Conservation (phyloP, 164 flowering plant species). For the Macadamia tetraphylla region DNA sequence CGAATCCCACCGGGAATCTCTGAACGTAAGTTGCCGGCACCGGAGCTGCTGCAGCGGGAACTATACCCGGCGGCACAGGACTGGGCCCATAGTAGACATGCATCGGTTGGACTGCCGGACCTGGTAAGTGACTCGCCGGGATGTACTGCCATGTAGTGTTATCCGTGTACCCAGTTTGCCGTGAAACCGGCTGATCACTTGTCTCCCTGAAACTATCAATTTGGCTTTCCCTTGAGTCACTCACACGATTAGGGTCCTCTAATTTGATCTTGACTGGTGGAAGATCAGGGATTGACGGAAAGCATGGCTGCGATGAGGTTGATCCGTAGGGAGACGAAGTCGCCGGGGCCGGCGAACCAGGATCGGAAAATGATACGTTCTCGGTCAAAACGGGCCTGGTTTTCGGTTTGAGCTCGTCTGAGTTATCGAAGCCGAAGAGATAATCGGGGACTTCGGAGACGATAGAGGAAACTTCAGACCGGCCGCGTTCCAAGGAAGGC, state of each 20-base stretch:
- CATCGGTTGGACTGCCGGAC: constrained; percentile 30
- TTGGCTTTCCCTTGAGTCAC: constrained; percentile 19
- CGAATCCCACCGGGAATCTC: constrained; percentile 29
- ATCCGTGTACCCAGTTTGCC: constrained; percentile 24
- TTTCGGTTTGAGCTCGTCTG: constrained; percentile 41
- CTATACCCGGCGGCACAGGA: constrained; percentile 6
- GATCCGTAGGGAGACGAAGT: not conserved
- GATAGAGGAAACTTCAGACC: constrained; percentile 77
- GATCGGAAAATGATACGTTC: constrained; percentile 51
- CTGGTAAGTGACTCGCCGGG: constrained; percentile 33
- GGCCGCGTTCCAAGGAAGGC: constrained; percentile 53
- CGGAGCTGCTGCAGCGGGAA: constrained; percentile 36
- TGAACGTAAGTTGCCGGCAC: constrained; percentile 39
- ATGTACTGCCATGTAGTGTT: constrained; percentile 45
- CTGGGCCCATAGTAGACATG: constrained; percentile 45
- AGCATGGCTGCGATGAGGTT: constrained; percentile 29
- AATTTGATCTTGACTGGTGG: constrained; percentile 62
- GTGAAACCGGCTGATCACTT: constrained; percentile 17
- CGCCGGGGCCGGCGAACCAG: constrained; percentile 72
- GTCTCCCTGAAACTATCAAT: constrained; percentile 16
- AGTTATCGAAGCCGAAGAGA: constrained; percentile 69
- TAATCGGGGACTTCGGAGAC: constrained; percentile 91
- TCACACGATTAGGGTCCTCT: constrained; percentile 18
- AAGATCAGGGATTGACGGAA: constrained; percentile 44
- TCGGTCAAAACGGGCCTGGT: constrained; percentile 27